Evolutionary conservation across 768 basidiomycete species (phyloP).

Genomic region (Rhizopogon vesiculosus): DNA sequence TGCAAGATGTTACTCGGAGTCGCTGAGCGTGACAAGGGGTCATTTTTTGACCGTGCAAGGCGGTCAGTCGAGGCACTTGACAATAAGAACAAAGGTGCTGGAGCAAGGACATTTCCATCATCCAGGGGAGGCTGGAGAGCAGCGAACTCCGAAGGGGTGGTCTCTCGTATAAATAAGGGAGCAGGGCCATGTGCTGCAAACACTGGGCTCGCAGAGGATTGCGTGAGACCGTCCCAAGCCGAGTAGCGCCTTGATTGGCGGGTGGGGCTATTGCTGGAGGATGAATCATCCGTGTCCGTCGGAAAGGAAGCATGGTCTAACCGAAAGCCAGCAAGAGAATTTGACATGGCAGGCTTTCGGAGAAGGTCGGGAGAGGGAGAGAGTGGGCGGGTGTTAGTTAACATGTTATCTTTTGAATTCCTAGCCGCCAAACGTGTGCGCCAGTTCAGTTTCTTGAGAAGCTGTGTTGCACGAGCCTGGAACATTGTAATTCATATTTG

Average conservation of each 20-base stretch:
- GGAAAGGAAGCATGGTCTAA: conserved; percentile 16
- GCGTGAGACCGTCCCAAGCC: conserved; percentile 14
- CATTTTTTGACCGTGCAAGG: background rate
- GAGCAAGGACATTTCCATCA: conserved; percentile 9
- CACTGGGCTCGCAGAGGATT: conserved; percentile 3
- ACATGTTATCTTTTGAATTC: conserved; percentile 23
- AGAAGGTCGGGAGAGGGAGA: conserved; percentile 31
- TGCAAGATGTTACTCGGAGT: background rate
- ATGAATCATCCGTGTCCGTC: conserved; percentile 27
- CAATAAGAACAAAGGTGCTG: conserved; percentile 10
- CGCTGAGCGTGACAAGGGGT: background rate
- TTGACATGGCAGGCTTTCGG: conserved; percentile 19
- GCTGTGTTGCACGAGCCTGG: conserved; percentile 32
- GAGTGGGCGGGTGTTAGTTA: conserved; percentile 22
- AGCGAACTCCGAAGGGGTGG: background rate
- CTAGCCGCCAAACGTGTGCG: conserved; percentile 28
- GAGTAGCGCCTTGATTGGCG: conserved; percentile 18
- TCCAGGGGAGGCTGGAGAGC: background rate
- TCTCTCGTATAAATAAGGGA: conserved; percentile 10
- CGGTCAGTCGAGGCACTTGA: conserved; percentile 7
- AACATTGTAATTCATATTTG: conserved; percentile 6
- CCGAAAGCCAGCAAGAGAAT: conserved; percentile 18
- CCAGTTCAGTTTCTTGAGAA: conserved; percentile 33
- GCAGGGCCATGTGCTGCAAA: conserved; percentile 10
- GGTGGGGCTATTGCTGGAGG: conserved; percentile 18